Percentiles rank a stretch among this genome's conserved stretches.
Conservation (phyloP, 2,329 filamentous ascomycete genomes). For the Ophiostoma himal-ulmi region DNA sequence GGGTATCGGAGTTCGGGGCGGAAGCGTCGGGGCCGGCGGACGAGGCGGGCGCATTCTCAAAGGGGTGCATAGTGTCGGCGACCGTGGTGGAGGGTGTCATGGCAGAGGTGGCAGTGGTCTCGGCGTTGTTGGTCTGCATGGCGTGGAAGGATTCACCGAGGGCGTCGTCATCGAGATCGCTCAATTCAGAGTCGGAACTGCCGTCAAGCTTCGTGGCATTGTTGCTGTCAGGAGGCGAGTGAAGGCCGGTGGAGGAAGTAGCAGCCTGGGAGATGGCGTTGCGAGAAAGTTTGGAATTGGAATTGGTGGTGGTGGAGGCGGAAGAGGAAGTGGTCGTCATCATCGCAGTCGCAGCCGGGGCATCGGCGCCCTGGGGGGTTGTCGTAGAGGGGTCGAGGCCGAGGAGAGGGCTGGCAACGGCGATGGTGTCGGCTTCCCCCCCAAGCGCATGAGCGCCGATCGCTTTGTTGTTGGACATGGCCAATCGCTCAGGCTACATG, state of each 20-base stretch:
- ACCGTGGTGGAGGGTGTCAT: constrained; percentile 15
- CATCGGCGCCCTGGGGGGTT: constrained; percentile 11
- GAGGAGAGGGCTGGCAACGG: constrained; percentile 25
- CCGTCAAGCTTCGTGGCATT: constrained; percentile 53
- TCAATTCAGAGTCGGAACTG: constrained; percentile 54
- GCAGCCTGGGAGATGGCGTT: constrained; percentile 25
- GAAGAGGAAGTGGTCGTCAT: constrained; percentile 18
- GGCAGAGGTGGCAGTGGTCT: constrained; percentile 4
- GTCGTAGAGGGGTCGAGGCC: constrained; percentile 19
- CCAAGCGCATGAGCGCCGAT: constrained; percentile 44
- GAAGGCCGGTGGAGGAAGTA: constrained; percentile 43
- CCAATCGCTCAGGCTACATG: constrained; percentile 29
- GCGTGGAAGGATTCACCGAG: constrained; percentile 37
- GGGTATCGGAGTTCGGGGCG: neutral
- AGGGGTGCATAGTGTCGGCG: constrained; percentile 21
- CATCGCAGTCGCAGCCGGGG: constrained; percentile 24
- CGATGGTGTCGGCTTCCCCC: constrained; percentile 32
- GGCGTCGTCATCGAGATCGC: constrained; percentile 57
- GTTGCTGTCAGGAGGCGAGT: constrained; percentile 61
- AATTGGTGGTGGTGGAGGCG: neutral
- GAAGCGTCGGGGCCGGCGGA: neutral
- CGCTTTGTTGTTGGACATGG: constrained; percentile 54
- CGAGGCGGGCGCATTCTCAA: neutral
- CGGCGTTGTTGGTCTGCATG: constrained; percentile 22
- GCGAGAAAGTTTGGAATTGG: neutral